Conservation (phyloP, 2,329 filamentous ascomycete species). For the Colletotrichum horii region DNA sequence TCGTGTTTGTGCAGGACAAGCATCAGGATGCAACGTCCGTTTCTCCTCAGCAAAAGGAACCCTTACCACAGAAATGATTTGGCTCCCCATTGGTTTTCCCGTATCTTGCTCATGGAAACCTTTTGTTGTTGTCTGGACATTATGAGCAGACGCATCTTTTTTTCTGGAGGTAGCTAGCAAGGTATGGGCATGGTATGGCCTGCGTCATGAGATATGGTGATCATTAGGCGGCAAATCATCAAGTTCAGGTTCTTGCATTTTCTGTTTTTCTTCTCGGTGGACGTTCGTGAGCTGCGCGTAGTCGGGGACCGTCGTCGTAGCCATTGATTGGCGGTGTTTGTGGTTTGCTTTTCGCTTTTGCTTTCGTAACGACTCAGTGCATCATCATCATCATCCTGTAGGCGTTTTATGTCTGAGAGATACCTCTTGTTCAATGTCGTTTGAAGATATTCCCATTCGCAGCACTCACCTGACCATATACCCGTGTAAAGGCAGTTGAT, state of each 20-base stretch:
- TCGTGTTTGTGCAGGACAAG: background rate
- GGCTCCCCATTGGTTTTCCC: constrained; percentile 16
- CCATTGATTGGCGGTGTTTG: background rate
- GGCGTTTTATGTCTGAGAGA: constrained; percentile 21
- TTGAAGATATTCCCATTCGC: background rate
- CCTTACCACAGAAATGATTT: constrained; percentile 13
- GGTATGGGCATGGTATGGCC: constrained; percentile 5
- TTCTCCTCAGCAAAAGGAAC: background rate
- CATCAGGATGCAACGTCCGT: constrained; percentile 16
- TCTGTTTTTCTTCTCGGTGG: constrained; percentile 1
- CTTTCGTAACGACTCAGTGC: background rate
- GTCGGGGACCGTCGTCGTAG: background rate
- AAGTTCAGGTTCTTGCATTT: background rate
- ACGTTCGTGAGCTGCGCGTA: constrained; percentile 3
- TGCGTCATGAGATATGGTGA: constrained; percentile 19
- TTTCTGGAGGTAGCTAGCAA: constrained; percentile 22
- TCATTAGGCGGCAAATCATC: constrained; percentile 20
- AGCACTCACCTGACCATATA: background rate
- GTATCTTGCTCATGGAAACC: constrained; percentile 15
- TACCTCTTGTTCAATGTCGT: constrained; percentile 6
- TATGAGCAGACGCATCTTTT: constrained; percentile 8
- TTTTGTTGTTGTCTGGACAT: constrained; percentile 19
- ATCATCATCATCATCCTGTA: background rate
- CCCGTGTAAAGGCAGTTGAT: background rate
- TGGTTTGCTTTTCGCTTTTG: background rate